A percentile compares a stretch with the other conserved stretches of the same genome.
These are phyloP conservation scores for Psilocybe cubensis DNA, from an alignment of 768 basidiomycete genomes.

Conservation along the genomic window DNA sequence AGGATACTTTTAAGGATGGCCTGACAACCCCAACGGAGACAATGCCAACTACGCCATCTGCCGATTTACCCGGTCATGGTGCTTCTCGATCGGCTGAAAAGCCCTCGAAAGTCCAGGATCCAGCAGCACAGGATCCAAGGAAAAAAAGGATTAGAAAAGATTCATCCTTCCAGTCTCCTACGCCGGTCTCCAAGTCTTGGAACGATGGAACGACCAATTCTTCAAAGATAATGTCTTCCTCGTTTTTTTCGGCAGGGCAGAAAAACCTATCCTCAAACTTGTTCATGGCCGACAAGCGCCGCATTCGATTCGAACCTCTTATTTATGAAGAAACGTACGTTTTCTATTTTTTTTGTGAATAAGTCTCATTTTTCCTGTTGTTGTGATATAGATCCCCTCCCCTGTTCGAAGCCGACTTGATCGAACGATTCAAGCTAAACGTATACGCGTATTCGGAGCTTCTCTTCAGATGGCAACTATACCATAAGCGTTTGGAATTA, in stretches of 20 bases:
- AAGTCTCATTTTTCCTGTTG: neutral
- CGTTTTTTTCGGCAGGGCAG: conserved; percentile 46
- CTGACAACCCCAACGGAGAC: conserved; percentile 43
- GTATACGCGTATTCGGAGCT: conserved; percentile 76
- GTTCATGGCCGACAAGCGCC: conserved; percentile 24
- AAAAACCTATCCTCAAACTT: conserved; percentile 39
- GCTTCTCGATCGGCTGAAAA: conserved; percentile 21
- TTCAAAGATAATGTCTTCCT: conserved; percentile 35
- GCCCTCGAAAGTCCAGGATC: conserved; percentile 16
- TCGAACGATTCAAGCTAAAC: conserved; percentile 52
- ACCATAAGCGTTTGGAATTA: conserved; percentile 73
- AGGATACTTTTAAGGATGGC: conserved; percentile 52
- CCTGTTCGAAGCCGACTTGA: conserved; percentile 39
- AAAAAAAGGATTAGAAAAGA: conserved; percentile 32
- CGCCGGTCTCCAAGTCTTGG: conserved; percentile 57
- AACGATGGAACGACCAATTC: conserved; percentile 44
- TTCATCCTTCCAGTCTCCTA: conserved; percentile 27
- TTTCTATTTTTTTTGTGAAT: conserved; percentile 1
- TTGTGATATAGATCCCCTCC: conserved; percentile 22
- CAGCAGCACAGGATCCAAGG: conserved; percentile 11
- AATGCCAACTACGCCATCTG: conserved; percentile 13
- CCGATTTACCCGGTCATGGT: conserved; percentile 26
- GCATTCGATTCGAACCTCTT: conserved; percentile 41
- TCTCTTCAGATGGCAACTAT: conserved; percentile 73
- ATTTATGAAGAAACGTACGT: conserved; percentile 26